Evolutionary conservation across 1,284 basidiomycete species (phyloP), one percentile per base, ranked within the genome.

Genomic region (Tylopilus sp.): DNA sequence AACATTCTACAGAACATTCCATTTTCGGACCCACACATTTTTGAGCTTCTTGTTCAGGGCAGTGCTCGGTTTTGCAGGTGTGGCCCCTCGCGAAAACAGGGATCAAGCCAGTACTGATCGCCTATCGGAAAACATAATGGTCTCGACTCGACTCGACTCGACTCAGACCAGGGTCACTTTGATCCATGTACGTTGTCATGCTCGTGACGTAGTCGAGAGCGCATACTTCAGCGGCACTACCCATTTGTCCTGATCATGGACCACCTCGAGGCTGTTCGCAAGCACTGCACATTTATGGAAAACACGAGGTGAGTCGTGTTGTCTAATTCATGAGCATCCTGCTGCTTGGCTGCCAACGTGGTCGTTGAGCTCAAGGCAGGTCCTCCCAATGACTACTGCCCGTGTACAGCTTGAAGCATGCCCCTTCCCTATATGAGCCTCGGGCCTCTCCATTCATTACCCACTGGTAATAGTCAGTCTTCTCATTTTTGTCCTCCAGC

Each of bases 301-400:
- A 68, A 68, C 65, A 66, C 69, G 65, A 66, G 65, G 65, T 69
- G 59, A 46, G 64, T 64, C 66, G 62, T 67, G 63, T 38, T 57
- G 55, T 54, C 65, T 48, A 52, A 43, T 66, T 66, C 64, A 62
- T 63, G 67, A 67, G 50, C 59, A 63, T 65, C 58, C 63, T 65
- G 67, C 48, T 34, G 51, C 52, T 56, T 62, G 64, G 67, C 48
- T 34, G 51, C 52, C 60, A 68, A 65, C 65, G 68, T 69, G 68
- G 65, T 63, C 50, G 52, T 55, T 61, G 62, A 69, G 64, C 62
- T 69, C 62, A 66, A 69, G 63, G 60, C 58, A 65, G 53, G 59
- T 51, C 51, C 56, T 67, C 60, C 61, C 66, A 50, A 65, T 62
- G 57, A 69, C 64, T 67, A 58, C 64, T 49, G 56, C 60, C 56